Evolutionary conservation across 2,329 filamentous ascomycete genomes (phyloP).

Genomic region (Nothomitra cinnamomea): DNA sequence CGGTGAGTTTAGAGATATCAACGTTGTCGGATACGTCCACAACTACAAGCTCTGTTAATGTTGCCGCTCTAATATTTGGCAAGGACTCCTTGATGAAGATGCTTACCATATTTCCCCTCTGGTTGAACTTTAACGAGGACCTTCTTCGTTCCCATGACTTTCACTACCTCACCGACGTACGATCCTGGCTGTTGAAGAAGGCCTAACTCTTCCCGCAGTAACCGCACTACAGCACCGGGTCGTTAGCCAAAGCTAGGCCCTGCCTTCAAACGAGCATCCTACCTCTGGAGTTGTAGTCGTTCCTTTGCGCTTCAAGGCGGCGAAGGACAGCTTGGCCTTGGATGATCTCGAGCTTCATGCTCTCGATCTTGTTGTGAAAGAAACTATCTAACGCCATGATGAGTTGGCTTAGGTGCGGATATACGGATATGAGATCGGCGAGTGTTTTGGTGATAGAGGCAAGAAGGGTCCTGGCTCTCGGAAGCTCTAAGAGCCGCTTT

Average conservation of each 20-base stretch:
- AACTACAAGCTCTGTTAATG: conserved; percentile 36
- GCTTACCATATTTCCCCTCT: conserved; percentile 92
- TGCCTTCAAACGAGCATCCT: neutral
- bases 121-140: conserved; percentile 97
- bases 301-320: conserved; percentile 89
- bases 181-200: conserved; percentile 93
- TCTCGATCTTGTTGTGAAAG: conserved; percentile 99
- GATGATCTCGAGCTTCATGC: conserved; percentile 99
- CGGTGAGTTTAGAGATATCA: conserved; percentile 86
- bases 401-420: conserved; percentile 18
- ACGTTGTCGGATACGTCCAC: conserved; percentile 91
- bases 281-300: conserved; percentile 91
- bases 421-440: neutral
- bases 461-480: neutral
- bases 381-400: conserved; percentile 98
- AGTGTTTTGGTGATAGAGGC: neutral
- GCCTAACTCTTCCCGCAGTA: conserved; percentile 88
- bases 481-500: neutral
- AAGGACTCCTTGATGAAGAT: neutral
- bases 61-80: neutral
- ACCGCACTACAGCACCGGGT: conserved; percentile 43
- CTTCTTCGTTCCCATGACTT: conserved; percentile 99
- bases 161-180: conserved; percentile 98
- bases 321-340: conserved; percentile 92
- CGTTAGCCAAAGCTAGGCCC: neutral